These are phyloP conservation scores for Artemisia tridentata DNA, from an alignment of 129 eudicot genomes.

Conservation along the genomic window DNA sequence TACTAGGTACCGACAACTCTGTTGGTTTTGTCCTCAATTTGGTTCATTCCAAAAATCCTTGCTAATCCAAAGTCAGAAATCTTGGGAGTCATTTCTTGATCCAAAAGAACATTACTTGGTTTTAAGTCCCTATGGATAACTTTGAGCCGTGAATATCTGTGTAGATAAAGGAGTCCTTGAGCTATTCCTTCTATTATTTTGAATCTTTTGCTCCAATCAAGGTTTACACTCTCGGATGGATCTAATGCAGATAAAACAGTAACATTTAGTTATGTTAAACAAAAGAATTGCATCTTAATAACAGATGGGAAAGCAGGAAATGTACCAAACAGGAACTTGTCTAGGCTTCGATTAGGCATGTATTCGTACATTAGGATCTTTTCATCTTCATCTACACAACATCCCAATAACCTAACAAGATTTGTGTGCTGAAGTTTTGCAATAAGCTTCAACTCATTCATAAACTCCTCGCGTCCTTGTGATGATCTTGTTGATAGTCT, in stretches of 20 bases:
- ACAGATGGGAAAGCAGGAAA: neutral
- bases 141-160: slow-evolving; percentile 38
- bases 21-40: slow-evolving; percentile 35
- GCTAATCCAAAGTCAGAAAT: slow-evolving; percentile 44
- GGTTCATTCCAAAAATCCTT: slow-evolving; percentile 31
- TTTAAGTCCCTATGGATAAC: slow-evolving; percentile 45
- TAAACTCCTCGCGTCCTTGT: slow-evolving; percentile 40
- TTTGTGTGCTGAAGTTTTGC: slow-evolving; percentile 40
- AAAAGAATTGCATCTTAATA: slow-evolving; percentile 1
- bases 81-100: slow-evolving; percentile 38
- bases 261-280: neutral
- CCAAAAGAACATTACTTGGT: slow-evolving; percentile 40
- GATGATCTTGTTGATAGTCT: slow-evolving; percentile 37
- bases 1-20: slow-evolving; percentile 43
- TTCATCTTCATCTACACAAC: slow-evolving; percentile 39
- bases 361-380: slow-evolving; percentile 34
- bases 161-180: slow-evolving; percentile 44
- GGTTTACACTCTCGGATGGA: slow-evolving; percentile 23
- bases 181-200: slow-evolving; percentile 39
- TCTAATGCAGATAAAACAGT: slow-evolving; percentile 7
- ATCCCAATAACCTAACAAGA: slow-evolving; percentile 38
- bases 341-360: slow-evolving; percentile 42
- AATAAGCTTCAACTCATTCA: slow-evolving; percentile 40
- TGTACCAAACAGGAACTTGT: slow-evolving; percentile 36
- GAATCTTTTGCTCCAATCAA: slow-evolving; percentile 33